Conservation (phyloP, 2,329 filamentous ascomycete genomes). For the Clonostachys solani region DNA sequence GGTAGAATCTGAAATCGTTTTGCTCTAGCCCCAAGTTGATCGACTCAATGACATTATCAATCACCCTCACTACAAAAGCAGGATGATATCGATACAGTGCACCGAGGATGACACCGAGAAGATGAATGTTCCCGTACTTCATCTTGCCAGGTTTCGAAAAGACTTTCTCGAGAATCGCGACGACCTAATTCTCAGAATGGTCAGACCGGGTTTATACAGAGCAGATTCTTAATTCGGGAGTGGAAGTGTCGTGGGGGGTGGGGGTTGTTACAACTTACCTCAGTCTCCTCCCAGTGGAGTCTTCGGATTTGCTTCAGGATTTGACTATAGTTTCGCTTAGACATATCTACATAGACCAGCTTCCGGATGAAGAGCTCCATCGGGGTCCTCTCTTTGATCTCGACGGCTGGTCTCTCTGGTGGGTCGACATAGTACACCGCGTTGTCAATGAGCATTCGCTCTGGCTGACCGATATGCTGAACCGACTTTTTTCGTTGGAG, state of each 20-base stretch:
- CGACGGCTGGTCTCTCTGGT: conserved; percentile 86
- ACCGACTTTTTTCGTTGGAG: conserved; percentile 93
- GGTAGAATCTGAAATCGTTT: conserved; percentile 97
- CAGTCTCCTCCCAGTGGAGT: conserved; percentile 93
- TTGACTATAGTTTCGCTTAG: conserved; percentile 89
- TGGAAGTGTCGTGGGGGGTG: background rate
- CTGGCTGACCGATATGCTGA: conserved; percentile 90
- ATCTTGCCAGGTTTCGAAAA: conserved; percentile 97
- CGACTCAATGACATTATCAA: conserved; percentile 87
- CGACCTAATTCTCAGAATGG: conserved; percentile 42
- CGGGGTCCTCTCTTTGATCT: conserved; percentile 93
- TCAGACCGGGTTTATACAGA: background rate
- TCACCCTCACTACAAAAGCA: conserved; percentile 83
- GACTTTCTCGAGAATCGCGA: conserved; percentile 77
- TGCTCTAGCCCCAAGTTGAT: conserved; percentile 85
- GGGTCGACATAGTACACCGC: conserved; percentile 97
- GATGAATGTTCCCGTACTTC: conserved; percentile 94
- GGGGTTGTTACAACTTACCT: conserved; percentile 42
- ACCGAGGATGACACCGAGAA: conserved; percentile 84
- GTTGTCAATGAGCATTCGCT: conserved; percentile 98
- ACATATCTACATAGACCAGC: conserved; percentile 89
- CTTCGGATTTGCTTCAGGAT: conserved; percentile 91
- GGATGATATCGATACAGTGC: conserved; percentile 90
- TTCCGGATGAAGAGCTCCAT: conserved; percentile 92
- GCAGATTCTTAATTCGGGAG: background rate